phyloP scores from a whole-genome alignment of 2,329 filamentous ascomycete species.

The Allantophomopsis lycopodina region DNA sequence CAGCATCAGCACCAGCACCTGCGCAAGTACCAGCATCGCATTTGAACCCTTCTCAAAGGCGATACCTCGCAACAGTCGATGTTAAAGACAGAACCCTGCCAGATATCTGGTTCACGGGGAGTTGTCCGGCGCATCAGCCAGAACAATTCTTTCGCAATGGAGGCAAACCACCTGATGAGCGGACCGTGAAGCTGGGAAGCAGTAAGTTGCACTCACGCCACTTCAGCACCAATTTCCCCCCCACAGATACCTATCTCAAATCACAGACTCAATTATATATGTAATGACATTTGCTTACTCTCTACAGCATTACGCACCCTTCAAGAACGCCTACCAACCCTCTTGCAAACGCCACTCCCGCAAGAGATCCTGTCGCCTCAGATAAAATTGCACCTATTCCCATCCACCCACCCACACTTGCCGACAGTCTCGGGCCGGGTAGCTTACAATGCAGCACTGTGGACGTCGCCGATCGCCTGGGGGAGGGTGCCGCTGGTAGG shows the following conservation, averaged over 20 bases:
- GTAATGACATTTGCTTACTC: slow-evolving; percentile 4
- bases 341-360: slow-evolving; percentile 53
- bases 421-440: slow-evolving; percentile 85
- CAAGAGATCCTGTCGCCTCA: slow-evolving; percentile 65
- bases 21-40: too few species aligned
- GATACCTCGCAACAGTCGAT: slow-evolving; percentile 13
- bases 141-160: too few species aligned
- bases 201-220: slow-evolving; percentile 27
- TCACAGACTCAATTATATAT: not conserved
- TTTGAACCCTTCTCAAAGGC: not conserved
- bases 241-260: too few species aligned
- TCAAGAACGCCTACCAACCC: slow-evolving; percentile 51
- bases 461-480: slow-evolving; percentile 95
- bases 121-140: slow-evolving; percentile 8
- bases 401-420: slow-evolving; percentile 72
- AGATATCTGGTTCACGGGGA: slow-evolving; percentile 29
- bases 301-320: slow-evolving; percentile 45
- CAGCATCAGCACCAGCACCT: too few species aligned
- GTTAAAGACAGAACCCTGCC: slow-evolving; percentile 13
- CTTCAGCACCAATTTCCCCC: too few species aligned
- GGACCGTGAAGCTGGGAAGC: slow-evolving; percentile 48
- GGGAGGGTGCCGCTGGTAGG: slow-evolving; percentile 82
- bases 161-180: slow-evolving; percentile 31
- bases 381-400: slow-evolving; percentile 58
- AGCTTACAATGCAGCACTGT: slow-evolving; percentile 83